A percentile compares a stretch with the other conserved stretches of the same genome.
These are phyloP conservation scores for Hyparrhenia diplandra DNA, from an alignment of 176 grass and related monocot species.

Conservation along the genomic window DNA sequence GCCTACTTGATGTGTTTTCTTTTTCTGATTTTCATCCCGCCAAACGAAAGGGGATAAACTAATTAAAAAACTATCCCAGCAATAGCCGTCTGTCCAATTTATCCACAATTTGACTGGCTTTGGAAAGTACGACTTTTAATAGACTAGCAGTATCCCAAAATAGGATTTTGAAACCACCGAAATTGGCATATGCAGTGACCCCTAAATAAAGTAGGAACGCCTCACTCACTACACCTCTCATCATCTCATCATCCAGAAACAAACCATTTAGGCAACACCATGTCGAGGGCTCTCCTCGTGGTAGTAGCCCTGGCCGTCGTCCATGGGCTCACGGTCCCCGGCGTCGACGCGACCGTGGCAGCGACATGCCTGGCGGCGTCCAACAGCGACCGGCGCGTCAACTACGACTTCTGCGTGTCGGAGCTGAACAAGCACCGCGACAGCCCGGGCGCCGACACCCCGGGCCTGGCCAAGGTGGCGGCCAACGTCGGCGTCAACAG, in stretches of 20 bases:
- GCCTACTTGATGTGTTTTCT: too few relatives aligned
- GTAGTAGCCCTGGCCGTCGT: not conserved
- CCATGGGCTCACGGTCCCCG: not conserved
- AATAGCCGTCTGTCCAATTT: not conserved
- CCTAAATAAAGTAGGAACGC: not conserved
- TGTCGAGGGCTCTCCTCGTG: not conserved
- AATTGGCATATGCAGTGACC: not conserved
- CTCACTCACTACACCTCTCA: not conserved
- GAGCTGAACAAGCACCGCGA: conserved; percentile 42
- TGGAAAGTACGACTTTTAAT: not conserved
- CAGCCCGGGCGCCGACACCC: conserved; percentile 25
- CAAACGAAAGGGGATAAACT: too few relatives aligned
- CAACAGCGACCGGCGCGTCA: not conserved
- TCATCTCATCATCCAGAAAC: not conserved
- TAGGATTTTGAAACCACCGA: not conserved
- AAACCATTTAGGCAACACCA: not conserved
- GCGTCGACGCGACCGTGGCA: not conserved
- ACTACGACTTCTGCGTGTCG: conserved; percentile 49
- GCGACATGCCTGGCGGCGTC: conserved; percentile 13
- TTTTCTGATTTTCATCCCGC: not conserved
- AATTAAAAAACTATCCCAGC: too few relatives aligned
- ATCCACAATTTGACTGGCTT: not conserved
- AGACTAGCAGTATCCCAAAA: not conserved
- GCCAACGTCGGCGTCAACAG: conserved; percentile 23
- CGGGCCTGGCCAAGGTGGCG: conserved; percentile 48